Base-by-base conservation (phyloP, 306 rosid genomes). In the Cyamopsis tetragonoloba region DNA sequence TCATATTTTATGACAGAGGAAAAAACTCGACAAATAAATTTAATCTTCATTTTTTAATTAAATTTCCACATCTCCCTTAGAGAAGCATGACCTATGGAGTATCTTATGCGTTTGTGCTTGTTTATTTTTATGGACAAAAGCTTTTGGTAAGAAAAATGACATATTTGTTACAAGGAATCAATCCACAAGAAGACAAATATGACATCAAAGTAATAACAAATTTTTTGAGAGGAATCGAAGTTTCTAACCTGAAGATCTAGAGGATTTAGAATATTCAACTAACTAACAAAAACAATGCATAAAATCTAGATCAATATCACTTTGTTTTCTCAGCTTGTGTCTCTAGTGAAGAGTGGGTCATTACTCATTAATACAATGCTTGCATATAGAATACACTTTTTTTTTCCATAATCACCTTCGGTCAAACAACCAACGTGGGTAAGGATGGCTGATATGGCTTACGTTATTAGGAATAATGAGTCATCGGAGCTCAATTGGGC, bases 271-370 rank as follows among this genome's bases (percentile, higher is more conserved):
- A 63, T 65, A 58, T 65, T n/a, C n/a, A n/a, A n/a, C n/a, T n/a
- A n/a, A n/a, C n/a, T n/a, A n/a, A 6, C 1, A n/a, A 42, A 67
- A 58, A 42, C 27, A 13, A 53, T 32, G 15, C 56, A 68, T 50
- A 7, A 28, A 41, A 23, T 22, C 39, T 19, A 23, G 14, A 50
- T 48, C 43, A 60, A 55, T 44, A 23, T 55, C 58, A 11, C 83
- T 47, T 79, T 68, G 76, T 44, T 62, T 60, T 68, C 77, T 62
- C 79, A 73, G 79, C 44, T 44, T n/a, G n/a, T n/a, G n/a, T n/a
- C n/a, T 58, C 30, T 49, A 6, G 14, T 66, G 6, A 12, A 67
- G 50, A 22, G 41, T 51, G n/a, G n/a, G n/a, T n/a, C n/a, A n/a
- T n/a, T n/a, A n/a, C n/a, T 38, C 34, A 74, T 37, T 22, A n/a